A percentile compares a stretch with the other conserved stretches of the same genome.
Conservation (phyloP, 2,329 filamentous ascomycete genomes). For the Monosporascus sp. region DNA sequence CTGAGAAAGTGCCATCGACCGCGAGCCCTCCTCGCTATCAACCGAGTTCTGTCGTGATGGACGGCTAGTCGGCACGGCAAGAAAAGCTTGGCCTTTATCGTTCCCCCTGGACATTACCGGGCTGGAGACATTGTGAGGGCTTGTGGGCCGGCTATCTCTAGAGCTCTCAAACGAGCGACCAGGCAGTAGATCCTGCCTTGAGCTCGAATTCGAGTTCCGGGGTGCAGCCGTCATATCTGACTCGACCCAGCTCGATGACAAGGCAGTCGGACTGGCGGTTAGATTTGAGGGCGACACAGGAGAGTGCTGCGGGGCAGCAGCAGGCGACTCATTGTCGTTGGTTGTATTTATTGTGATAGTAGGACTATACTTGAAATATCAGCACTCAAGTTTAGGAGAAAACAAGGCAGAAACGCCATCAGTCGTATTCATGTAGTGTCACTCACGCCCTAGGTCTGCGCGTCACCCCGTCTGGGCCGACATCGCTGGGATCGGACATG, state of each 20-base stretch:
- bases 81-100: conserved; percentile 48
- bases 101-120: conserved; percentile 42
- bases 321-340: conserved; percentile 20
- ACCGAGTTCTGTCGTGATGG: conserved; percentile 64
- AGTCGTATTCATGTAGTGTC: not conserved
- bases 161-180: conserved; percentile 58
- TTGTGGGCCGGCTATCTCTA: conserved; percentile 61
- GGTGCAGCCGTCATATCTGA: conserved; percentile 18
- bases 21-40: conserved; percentile 59
- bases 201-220: conserved; percentile 14
- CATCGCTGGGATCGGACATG: conserved; percentile 1
- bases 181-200: conserved; percentile 41
- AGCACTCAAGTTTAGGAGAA: conserved; percentile 1
- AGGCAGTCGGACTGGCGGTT: conserved; percentile 25
- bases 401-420: not conserved
- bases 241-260: conserved; percentile 19
- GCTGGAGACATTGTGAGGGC: conserved; percentile 66
- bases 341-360: conserved; percentile 34
- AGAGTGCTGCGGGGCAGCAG: conserved; percentile 16
- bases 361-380: conserved; percentile 18
- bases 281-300: conserved; percentile 23
- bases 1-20: conserved; percentile 52
- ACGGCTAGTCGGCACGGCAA: conserved; percentile 58
- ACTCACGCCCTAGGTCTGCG: conserved; percentile 7
- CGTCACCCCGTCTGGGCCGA: not conserved